Percentiles rank a stretch among this genome's conserved stretches.
Conservation (phyloP, 148 eudicot genomes). For the Diospyros lotus region DNA sequence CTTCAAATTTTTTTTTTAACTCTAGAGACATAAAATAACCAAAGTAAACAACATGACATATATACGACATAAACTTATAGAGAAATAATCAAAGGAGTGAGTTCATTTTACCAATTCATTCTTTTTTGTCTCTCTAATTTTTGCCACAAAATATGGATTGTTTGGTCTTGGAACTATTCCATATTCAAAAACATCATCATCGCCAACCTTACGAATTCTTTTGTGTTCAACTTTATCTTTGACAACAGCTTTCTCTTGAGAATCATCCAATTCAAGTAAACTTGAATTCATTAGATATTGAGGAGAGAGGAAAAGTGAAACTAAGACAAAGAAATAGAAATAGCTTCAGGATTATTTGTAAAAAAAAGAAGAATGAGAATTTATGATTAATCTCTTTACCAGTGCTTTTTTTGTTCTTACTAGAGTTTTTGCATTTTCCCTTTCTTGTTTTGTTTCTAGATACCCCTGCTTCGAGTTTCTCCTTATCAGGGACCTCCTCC, state of each 20-base stretch:
- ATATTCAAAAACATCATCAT: conserved; percentile 14
- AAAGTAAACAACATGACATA: neutral
- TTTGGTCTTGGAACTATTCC: conserved; percentile 13
- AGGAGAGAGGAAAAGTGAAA: neutral
- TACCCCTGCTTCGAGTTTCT: neutral
- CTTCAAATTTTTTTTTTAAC: no score
- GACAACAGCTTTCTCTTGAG: neutral
- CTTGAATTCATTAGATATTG: neutral
- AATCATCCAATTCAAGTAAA: neutral
- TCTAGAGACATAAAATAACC: no score
- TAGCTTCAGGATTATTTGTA: neutral
- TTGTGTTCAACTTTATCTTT: neutral
- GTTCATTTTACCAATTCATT: conserved; percentile 18
- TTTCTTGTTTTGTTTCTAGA: neutral
- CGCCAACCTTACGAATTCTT: neutral
- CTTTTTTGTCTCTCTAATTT: neutral
- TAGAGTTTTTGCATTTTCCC: neutral
- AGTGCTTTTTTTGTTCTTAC: neutral
- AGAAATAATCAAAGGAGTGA: neutral
- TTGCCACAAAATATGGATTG: conserved; percentile 25
- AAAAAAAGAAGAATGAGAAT: neutral
- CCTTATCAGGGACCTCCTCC: neutral
- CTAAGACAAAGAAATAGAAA: neutral
- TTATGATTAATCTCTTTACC: neutral
- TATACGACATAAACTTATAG: neutral